These are phyloP conservation scores for Phragmites australis DNA, from an alignment of 176 grass and related monocot species.

Conservation along the genomic window DNA sequence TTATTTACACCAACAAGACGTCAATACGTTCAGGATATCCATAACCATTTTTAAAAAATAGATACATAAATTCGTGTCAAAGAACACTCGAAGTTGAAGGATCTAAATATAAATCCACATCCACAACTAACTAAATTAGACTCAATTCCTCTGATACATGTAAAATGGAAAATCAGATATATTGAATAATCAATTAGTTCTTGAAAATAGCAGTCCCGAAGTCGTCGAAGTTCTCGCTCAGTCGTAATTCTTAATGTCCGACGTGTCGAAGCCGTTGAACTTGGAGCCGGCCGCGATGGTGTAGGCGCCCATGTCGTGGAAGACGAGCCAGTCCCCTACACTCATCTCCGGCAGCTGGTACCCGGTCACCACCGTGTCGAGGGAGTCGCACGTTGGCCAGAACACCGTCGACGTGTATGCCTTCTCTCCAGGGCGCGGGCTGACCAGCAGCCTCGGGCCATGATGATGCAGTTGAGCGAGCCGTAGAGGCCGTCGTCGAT, in stretches of 20 bases:
- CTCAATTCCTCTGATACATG: no score
- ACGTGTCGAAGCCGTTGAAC: slow-evolving; percentile 40
- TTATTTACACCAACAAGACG: no score
- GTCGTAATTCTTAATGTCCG: slow-evolving; percentile 30
- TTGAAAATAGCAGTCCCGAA: not conserved
- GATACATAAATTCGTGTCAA: no score
- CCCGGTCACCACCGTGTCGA: slow-evolving; percentile 37
- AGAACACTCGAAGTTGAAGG: no score
- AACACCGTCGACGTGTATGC: slow-evolving; percentile 44
- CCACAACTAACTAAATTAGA: no score
- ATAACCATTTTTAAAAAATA: no score
- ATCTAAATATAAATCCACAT: no score
- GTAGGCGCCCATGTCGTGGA: slow-evolving; percentile 55
- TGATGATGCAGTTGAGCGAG: slow-evolving; percentile 41
- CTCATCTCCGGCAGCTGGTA: slow-evolving; percentile 51
- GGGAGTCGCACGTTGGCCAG: slow-evolving; percentile 44
- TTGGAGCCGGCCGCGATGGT: slow-evolving; percentile 25
- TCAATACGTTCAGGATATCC: no score
- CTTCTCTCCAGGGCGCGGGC: not conserved
- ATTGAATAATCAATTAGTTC: no score
- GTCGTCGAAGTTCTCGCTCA: not conserved
- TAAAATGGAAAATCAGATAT: no score
- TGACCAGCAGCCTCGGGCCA: slow-evolving; percentile 33
- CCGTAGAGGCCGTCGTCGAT: slow-evolving; percentile 57
- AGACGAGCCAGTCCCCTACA: slow-evolving; percentile 47